Conservation (phyloP, 352 stramenopile genomes). For the Elongisporangium anandrum region DNA sequence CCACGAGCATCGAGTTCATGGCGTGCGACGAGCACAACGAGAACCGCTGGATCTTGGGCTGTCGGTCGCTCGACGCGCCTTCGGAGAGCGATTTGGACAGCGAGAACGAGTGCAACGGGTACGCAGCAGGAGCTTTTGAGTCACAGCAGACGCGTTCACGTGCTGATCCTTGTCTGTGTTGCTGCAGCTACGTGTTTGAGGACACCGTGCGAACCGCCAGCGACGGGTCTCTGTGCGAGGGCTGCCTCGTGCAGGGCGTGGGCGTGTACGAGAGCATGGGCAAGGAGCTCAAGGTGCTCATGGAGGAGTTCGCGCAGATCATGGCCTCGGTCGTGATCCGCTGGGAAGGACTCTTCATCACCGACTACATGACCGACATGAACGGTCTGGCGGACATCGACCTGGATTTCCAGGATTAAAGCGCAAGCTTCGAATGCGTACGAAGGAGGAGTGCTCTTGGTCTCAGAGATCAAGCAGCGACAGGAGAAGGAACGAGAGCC, state of each 20-base stretch:
- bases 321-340: conserved; percentile 66
- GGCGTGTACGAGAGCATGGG: conserved; percentile 52
- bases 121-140: background rate
- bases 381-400: conserved; percentile 36
- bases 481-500: too few relatives aligned
- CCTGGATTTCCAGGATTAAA: conserved; percentile 14
- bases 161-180: background rate
- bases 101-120: conserved; percentile 67
- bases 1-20: conserved; percentile 43
- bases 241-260: conserved; percentile 47
- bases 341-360: conserved; percentile 69
- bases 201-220: conserved; percentile 28
- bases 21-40: conserved; percentile 29
- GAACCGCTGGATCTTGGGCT: conserved; percentile 47
- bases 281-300: conserved; percentile 32
- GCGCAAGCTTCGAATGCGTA: too few relatives aligned
- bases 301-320: conserved; percentile 54
- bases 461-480: too few relatives aligned
- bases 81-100: conserved; percentile 29
- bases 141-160: background rate
- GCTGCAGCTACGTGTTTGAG: conserved; percentile 42
- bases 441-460: too few relatives aligned
- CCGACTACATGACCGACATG: conserved; percentile 50
- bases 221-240: conserved; percentile 35
- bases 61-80: conserved; percentile 44